Evolutionary conservation across 2,329 filamentous ascomycete genomes (phyloP).

Genomic region (Lasiodiplodia citricola): DNA sequence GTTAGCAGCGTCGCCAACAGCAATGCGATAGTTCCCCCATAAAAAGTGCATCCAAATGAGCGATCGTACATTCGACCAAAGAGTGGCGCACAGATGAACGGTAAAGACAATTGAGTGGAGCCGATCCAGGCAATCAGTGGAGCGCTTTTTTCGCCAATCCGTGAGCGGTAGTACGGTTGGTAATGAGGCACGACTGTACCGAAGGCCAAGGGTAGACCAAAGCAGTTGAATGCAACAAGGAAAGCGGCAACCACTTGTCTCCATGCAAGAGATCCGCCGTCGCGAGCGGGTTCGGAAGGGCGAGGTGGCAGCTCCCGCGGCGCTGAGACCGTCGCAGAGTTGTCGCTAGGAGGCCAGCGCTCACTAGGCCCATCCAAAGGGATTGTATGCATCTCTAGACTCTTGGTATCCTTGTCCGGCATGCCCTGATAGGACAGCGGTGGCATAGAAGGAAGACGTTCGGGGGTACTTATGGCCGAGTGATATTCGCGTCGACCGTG

Average conservation of each 20-base stretch:
- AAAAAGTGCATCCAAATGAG: slow-evolving; percentile 39
- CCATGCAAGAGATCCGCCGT: slow-evolving; percentile 8
- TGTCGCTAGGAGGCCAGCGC: not conserved
- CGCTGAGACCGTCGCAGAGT: not conserved
- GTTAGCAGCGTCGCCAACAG: slow-evolving; percentile 33
- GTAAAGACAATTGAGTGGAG: slow-evolving; percentile 42
- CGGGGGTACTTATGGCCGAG: no score
- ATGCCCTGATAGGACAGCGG: no score
- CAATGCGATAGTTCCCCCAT: slow-evolving; percentile 38
- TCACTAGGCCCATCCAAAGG: not conserved
- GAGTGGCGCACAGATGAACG: slow-evolving; percentile 40
- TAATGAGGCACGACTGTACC: slow-evolving; percentile 38
- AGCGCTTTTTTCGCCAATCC: slow-evolving; percentile 30
- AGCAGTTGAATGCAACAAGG: slow-evolving; percentile 31
- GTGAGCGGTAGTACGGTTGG: slow-evolving; percentile 34
- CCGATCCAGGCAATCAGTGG: slow-evolving; percentile 44
- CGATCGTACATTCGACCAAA: slow-evolving; percentile 39
- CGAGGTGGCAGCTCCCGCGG: not conserved
- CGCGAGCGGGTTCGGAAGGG: not conserved
- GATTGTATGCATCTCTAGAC: no score
- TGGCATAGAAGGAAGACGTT: no score
- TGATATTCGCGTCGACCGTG: no score
- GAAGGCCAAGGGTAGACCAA: slow-evolving; percentile 39
- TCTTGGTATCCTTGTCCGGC: no score
- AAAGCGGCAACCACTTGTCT: not conserved